A percentile compares a stretch with the other conserved stretches of the same genome.
Evolutionary conservation across 305 asterid genomes (phyloP).

Genomic region (Fraxinus greggii): DNA sequence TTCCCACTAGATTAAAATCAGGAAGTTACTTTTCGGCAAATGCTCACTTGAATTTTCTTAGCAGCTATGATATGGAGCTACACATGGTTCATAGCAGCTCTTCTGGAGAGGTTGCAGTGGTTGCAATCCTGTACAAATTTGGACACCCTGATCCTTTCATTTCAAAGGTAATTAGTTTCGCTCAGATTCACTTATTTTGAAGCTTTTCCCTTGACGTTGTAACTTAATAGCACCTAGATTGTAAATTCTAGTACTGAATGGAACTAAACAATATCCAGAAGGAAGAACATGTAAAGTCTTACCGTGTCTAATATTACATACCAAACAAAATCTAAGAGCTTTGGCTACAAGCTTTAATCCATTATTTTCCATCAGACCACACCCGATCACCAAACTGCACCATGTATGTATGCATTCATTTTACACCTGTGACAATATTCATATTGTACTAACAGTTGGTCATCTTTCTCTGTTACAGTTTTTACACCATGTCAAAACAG

Average conservation of each 20-base stretch:
- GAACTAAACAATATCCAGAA: background rate
- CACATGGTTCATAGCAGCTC: constrained; percentile 57
- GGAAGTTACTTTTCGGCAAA: background rate
- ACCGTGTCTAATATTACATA: background rate
- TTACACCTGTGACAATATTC: background rate
- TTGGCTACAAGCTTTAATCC: background rate
- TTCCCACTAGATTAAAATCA: background rate
- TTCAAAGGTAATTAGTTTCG: constrained; percentile 31
- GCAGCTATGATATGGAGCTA: constrained; percentile 55
- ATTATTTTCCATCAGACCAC: background rate
- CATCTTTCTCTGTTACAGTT: constrained; percentile 21
- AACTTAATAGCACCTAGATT: background rate
- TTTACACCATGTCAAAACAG: constrained; percentile 8
- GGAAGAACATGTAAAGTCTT: background rate
- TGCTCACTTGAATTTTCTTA: background rate
- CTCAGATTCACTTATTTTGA: background rate
- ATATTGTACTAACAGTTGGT: constrained; percentile 6
- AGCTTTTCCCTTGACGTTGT: background rate
- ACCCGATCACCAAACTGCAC: background rate
- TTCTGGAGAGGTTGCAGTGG: constrained; percentile 43
- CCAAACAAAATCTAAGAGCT: background rate
- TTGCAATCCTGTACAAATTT: constrained; percentile 42
- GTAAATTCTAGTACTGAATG: background rate
- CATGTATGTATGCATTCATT: background rate
- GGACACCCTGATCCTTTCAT: constrained; percentile 57